phyloP scores from a whole-genome alignment of 805 yeast species.

The Candida rishiriensis region DNA sequence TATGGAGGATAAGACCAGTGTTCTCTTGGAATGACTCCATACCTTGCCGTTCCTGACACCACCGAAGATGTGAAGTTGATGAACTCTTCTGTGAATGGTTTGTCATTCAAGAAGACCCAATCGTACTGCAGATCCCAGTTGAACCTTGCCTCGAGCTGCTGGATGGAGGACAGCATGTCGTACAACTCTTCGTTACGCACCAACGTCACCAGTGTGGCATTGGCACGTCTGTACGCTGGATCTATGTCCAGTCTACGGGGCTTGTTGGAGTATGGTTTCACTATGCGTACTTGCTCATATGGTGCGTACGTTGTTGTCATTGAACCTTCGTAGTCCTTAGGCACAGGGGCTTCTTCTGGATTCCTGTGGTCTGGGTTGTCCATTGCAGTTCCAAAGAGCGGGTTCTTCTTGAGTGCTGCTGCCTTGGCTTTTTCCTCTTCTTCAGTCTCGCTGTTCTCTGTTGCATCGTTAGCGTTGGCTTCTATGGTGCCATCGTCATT shows the following conservation, averaged over 20 bases:
- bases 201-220: constrained; percentile 56
- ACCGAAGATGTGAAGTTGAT: constrained; percentile 31
- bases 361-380: constrained; percentile 18
- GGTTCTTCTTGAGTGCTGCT: background rate
- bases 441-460: too few relatives aligned
- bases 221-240: constrained; percentile 28
- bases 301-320: constrained; percentile 20
- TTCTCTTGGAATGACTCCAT: constrained; percentile 42
- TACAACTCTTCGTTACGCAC: constrained; percentile 39
- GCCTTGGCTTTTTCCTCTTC: too few relatives aligned
- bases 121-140: constrained; percentile 36
- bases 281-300: constrained; percentile 21
- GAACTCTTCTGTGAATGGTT: constrained; percentile 41
- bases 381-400: constrained; percentile 11
- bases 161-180: constrained; percentile 37
- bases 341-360: constrained; percentile 21
- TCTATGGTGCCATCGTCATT: too few relatives aligned
- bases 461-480: too few relatives aligned
- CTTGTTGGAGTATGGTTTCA: constrained; percentile 10
- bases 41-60: constrained; percentile 43
- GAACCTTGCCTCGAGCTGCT: constrained; percentile 37
- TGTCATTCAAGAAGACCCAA: constrained; percentile 47
- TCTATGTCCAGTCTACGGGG: constrained; percentile 12
- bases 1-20: constrained; percentile 52
- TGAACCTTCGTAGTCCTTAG: constrained; percentile 13